Evolutionary conservation across 306 rosid genomes (phyloP), one percentile per base, ranked within the genome.

Genomic region (Lathyrus sativus): DNA sequence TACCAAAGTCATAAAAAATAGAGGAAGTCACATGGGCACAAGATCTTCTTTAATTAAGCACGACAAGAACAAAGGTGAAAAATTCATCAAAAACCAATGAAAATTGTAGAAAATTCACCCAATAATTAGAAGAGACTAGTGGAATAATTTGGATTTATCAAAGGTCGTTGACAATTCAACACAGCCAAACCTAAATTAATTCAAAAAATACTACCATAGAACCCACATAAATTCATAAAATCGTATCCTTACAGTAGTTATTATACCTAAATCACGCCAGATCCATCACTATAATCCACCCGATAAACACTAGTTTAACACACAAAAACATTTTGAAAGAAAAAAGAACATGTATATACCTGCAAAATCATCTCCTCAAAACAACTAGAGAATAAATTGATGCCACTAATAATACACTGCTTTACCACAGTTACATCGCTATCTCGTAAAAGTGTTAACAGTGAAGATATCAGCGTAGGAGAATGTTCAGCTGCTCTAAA

Each of bases 281-380:
- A 28, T 28, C 38, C 39, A 56, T 12, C 37, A 29, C 11, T 26
- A 11, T 12, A 12, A 56, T 13, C 18, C 17, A 56, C 62, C 15
- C 11, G 24, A 26, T 11, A 51, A 6, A 29, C 6, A 61, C 29
- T 62, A 54, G 11, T 35, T 19, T n/a, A 48, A 61, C 29, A 43
- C 37, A 57, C 7, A 39, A 11, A 3, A 11, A 19, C 14, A 38
- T 15, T 15, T 38, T 9, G 9, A 53, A 4, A 17, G 7, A 0
- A 9, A 35, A 64, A 62, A 29, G 0, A 44, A 44, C 48, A 33
- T 6, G 38, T 75, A 33, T 50, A 56, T 73, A 90, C 99, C 97
- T 93, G 97, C 76, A 88, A 13, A 61, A 90, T 69, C 89, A 93
- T 74, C 82, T 90, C 89, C 79, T 83, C 89, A 74, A 90, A 80